Evolutionary conservation across 371 early-diverging fungal genomes (phyloP), one percentile per base, ranked within the genome.

Genomic region (Syncephalastrum racemosum): DNA sequence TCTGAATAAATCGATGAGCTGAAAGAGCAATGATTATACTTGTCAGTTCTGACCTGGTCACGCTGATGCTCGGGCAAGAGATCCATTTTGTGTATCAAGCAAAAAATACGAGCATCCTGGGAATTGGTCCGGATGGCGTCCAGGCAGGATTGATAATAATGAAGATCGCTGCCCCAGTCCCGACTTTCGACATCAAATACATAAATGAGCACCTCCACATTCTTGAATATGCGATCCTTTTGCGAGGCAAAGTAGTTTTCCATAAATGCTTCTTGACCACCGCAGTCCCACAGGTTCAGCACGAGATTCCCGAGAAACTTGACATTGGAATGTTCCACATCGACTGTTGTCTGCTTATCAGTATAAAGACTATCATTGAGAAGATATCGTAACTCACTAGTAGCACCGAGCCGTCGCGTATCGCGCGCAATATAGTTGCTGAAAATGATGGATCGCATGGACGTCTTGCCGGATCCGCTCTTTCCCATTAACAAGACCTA

Each of bases 401-500:
- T 97, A 19, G 96, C 95, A 10, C 96, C 97, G 24, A 98, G 87
- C 39, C 96, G 83, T 46, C 97, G 83, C 4, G 97, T 96, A 66
- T 98, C 98, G 62, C 90, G 68, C 2, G 97, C 97, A 62, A 95
- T 90, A 67, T 95, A 95, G 73, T 96, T 96, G 18, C 96, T 91
- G 67, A 98, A 98, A 61, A 98, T 96, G 68, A 98, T 94, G 48
- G 94, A 93, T 50, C 98, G 86, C 98, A 98, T 98, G 46, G 96
- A 95, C 20, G 98, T 98, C 84, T 98, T 98, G 47, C 98, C 98
- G 12, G 93, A 89, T n/a, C 98, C 97, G 65, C 89, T 88, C 71
- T 94, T 92, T 42, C 98, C 98, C 98, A 98, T 96, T 70, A 98
- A 84, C 47, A 98, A 82, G 12, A 98, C 92, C 91, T 93, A 64